Percentiles rank a stretch among this genome's conserved stretches.
These are phyloP conservation scores for Leishmania amazonensis DNA, from an alignment of 208 protist genomes.

Conservation along the genomic window DNA sequence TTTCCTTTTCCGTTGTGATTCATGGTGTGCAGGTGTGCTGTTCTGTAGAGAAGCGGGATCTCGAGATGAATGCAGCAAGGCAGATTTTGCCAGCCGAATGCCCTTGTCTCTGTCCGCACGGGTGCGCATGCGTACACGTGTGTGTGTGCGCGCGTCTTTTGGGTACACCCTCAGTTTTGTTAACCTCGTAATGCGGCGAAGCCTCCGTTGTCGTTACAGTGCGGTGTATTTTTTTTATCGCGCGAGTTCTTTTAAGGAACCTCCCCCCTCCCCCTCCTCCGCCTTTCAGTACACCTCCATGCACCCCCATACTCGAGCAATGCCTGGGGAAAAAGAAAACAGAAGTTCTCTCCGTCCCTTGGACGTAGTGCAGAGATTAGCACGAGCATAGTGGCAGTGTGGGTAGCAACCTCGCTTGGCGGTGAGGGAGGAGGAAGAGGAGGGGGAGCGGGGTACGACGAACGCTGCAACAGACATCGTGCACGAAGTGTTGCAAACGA, in stretches of 20 bases:
- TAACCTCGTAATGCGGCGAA: constrained; percentile 5
- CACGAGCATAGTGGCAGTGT: not conserved
- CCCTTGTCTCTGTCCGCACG: not conserved
- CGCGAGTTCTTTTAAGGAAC: not conserved
- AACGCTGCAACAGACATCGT: not conserved
- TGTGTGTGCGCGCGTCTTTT: not conserved
- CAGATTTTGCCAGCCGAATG: not conserved
- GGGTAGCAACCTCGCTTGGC: not conserved
- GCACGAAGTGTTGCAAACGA: not conserved
- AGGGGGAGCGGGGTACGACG: not conserved
- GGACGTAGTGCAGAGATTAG: not conserved
- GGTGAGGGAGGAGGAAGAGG: not conserved
- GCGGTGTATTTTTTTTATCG: not conserved
- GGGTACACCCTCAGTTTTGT: not conserved
- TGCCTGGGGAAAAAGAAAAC: not conserved
- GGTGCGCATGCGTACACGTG: not conserved
- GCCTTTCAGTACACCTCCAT: not conserved
- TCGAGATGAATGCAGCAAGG: not conserved
- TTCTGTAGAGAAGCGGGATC: not conserved
- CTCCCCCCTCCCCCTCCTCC: not conserved
- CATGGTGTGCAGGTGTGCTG: not conserved
- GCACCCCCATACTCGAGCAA: not conserved
- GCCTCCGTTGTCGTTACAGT: not conserved
- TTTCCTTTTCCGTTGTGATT: not conserved
- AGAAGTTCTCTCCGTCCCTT: not conserved